Evolutionary conservation across 371 early-diverging fungal genomes (phyloP), one percentile per base, ranked within the genome.

Genomic region (Apophysomyces ossiformis): DNA sequence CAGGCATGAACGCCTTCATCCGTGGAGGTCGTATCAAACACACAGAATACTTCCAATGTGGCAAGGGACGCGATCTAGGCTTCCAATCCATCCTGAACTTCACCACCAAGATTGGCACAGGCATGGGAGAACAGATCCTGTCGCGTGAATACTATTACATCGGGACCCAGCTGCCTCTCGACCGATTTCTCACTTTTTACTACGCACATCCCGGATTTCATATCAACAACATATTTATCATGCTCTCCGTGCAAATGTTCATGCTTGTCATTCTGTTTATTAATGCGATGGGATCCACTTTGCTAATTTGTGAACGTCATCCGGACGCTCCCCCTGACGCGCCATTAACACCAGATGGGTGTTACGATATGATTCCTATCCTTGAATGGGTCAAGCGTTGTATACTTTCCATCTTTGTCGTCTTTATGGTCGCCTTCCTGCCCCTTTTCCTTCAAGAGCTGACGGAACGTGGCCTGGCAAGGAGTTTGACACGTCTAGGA

Each of bases 71-170:
- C 65, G 96, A 96, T 76, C 87, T 96, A 58, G 95, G 96, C 2
- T 93, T 95, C 75, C 88, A 92, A 54, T 94, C 95, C 13, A 90
- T 94, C 43, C 88, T 95, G 64, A 90, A 92, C 76, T 96, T 95
- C 68, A 88, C 88, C 47, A 92, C 95, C 38, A 96, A 96, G 76
- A 93, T 95, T 56, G 94, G 95, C 54, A 87, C 93, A 4, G 96
- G 96, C 62, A 95, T 95, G 93, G 95, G 92, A 15, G 95, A 96
- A 74, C 95, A 96, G 75, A 91, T 93, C 87, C 73, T 95, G 43
- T 94, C 95, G 26, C 86, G 96, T 37, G 96, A 95, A 73, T 90
- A 95, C 78, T 95, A 95, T 75, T 92, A 93, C 76, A 76, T 95
- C 35, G 93, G 95, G 11, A 90, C 93, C 7, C 89, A 89, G 64